A percentile compares a stretch with the other conserved stretches of the same genome.
Evolutionary conservation across 164 flowering plant species (phyloP).

Genomic region (Piper longum): DNA sequence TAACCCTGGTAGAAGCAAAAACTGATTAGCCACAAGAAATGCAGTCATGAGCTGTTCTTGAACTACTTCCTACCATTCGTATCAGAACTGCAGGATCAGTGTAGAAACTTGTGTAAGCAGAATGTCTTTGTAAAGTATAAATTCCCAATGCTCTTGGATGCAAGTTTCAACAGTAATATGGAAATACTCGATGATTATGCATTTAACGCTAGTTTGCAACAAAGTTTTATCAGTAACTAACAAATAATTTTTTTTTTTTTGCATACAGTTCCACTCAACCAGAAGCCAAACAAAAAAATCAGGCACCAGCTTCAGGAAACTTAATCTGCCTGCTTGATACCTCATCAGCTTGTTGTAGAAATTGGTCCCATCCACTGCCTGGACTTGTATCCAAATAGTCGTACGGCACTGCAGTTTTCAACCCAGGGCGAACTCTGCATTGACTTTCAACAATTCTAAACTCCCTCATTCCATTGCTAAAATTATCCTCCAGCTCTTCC

Average conservation of each 20-base stretch:
- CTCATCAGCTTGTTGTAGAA: constrained; percentile 58
- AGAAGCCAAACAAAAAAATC: constrained; percentile 1
- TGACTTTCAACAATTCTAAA: constrained; percentile 65
- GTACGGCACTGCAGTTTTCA: constrained; percentile 90
- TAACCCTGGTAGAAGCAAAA: no score
- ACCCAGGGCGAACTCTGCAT: constrained; percentile 67
- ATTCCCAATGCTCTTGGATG: no score
- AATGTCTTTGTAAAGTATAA: no score
- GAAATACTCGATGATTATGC: no score
- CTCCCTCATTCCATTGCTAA: constrained; percentile 6
- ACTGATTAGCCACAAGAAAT: no score
- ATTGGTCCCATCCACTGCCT: constrained; percentile 97
- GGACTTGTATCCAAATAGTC: constrained; percentile 74
- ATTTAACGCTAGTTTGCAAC: no score
- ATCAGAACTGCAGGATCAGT: no score
- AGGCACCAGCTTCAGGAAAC: constrained; percentile 26
- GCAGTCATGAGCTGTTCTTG: no score
- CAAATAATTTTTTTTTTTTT: no score
- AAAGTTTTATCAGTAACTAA: neutral
- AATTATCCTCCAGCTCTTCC: constrained; percentile 62
- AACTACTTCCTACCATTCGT: no score
- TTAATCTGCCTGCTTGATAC: constrained; percentile 32
- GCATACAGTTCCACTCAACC: neutral
- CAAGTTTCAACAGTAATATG: no score
- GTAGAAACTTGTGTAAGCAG: no score